A percentile compares a stretch with the other conserved stretches of the same genome.
phyloP scores from a whole-genome alignment of 305 asterid genomes.

The Solanum hybrid region DNA sequence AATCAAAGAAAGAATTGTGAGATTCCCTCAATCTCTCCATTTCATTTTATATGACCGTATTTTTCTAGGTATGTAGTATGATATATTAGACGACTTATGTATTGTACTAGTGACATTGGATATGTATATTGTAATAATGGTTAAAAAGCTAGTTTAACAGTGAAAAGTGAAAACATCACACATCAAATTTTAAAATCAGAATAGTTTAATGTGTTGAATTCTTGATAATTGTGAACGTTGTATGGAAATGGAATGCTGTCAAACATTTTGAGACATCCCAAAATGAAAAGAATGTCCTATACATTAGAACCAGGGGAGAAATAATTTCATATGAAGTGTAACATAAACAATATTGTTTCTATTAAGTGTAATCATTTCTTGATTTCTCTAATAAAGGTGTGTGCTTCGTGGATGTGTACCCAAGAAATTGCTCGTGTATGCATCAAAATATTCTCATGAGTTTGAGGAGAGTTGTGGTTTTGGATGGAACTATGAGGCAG shows the following conservation, averaged over 20 bases:
- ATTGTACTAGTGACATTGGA: not conserved
- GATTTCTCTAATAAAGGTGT: conserved; percentile 49
- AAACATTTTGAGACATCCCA: not conserved
- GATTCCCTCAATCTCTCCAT: not conserved
- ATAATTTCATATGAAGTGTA: not conserved
- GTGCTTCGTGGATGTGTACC: conserved; percentile 98
- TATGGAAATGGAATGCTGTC: not conserved
- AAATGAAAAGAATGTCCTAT: not conserved
- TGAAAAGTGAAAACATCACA: not conserved
- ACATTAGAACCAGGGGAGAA: not conserved
- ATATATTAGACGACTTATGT: not conserved
- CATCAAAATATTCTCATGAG: conserved; percentile 86
- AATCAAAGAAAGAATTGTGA: not conserved
- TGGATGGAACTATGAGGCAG: conserved; percentile 78
- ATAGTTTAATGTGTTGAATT: not conserved
- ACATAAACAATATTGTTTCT: not conserved
- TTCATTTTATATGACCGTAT: not conserved
- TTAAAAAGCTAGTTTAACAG: not conserved
- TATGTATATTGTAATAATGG: not conserved
- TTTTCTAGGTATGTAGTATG: not conserved
- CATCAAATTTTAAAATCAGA: not conserved
- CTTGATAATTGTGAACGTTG: not conserved
- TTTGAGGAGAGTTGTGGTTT: conserved; percentile 88
- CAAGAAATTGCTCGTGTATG: conserved; percentile 82
- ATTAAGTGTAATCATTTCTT: not conserved